phyloP scores from a whole-genome alignment of 1,284 basidiomycete genomes.

The Cystobasidiaceae sp. region DNA sequence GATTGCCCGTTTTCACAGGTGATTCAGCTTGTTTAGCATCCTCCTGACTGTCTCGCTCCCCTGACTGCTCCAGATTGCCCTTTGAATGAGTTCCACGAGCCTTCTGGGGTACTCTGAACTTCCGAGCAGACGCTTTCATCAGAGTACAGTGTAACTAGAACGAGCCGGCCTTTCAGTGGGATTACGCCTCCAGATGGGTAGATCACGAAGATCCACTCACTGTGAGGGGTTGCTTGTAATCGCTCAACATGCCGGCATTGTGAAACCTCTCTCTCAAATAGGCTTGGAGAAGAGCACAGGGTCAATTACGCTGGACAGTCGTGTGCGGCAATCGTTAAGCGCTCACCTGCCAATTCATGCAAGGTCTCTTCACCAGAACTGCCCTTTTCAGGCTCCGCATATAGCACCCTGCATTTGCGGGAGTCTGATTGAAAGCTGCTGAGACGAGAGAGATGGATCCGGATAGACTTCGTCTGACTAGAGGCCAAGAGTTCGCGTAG shows the following conservation, averaged over 20 bases:
- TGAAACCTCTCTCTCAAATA: constrained; percentile 20
- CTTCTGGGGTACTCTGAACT: background rate
- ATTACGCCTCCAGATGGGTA: too few relatives aligned
- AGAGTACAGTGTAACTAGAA: constrained; percentile 17
- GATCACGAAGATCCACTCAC: background rate
- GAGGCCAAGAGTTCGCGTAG: background rate
- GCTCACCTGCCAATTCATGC: constrained; percentile 10
- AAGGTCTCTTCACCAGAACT: constrained; percentile 6
- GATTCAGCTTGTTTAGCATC: too few relatives aligned
- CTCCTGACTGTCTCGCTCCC: too few relatives aligned
- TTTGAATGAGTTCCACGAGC: background rate
- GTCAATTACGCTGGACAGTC: too few relatives aligned
- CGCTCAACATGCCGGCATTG: constrained; percentile 2
- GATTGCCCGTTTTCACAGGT: background rate
- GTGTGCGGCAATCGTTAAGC: background rate
- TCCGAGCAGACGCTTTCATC: constrained; percentile 28
- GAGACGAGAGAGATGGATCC: background rate
- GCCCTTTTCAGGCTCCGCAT: constrained; percentile 25
- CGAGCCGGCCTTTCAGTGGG: background rate
- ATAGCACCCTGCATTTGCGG: constrained; percentile 15
- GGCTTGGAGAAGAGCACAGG: background rate
- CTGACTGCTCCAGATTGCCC: background rate
- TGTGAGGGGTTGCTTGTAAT: constrained; percentile 22
- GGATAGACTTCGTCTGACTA: background rate
- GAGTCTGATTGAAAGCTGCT: constrained; percentile 18